Evolutionary conservation across 1,284 basidiomycete species (phyloP), one percentile per base, ranked within the genome.

Genomic region (Trametes pubescens): DNA sequence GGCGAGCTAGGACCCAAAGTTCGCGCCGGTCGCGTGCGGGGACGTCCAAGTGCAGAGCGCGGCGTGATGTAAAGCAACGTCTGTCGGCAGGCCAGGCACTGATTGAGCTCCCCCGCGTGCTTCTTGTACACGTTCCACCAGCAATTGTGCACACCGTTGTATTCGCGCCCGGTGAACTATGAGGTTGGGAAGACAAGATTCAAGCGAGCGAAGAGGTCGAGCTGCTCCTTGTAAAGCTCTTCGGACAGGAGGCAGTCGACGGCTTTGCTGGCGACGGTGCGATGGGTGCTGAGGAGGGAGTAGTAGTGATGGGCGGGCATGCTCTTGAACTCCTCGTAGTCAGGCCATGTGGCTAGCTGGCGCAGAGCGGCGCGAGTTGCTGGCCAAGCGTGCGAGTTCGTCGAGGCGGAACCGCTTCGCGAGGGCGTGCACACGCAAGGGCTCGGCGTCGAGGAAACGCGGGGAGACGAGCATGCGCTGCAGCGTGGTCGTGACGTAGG

Each of bases 381-480:
- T n/a, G 13, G 64, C 61, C 21, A 43, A 4, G 10, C 51, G 26
- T 9, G 63, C 57, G 32, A 62, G 51, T 11, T 64, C 59, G 14
- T 61, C 58, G 32, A 68, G 48, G 8, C 34, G 32, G 32, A 55
- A 65, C 16, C 61, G 56, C 21, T 59, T 26, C 4, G 64, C 64
- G 55, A 68, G 35, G n/a, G 61, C 64, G 51, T 63, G 61, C 21
- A 68, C 55, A 24, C 64, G 56, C 4, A 65, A 56, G 48, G 66
- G 66, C n/a, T 63, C 61, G 13, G 18, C 32, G 29, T 57, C 53
- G 29, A 65, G 18, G 57, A 68, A 68, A 16, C 58, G 58, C 24
- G 62, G 58, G 13, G 53, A 21, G 44, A n/a, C 22, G 16, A 60
- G 37, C 37, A 48, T 44, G 14, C 29, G 34, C 37, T 46, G 26